Percentiles rank a stretch among this genome's conserved stretches.
Conservation (phyloP, 2,329 filamentous ascomycete genomes). For the Lasiodiplodia hormozganensis region DNA sequence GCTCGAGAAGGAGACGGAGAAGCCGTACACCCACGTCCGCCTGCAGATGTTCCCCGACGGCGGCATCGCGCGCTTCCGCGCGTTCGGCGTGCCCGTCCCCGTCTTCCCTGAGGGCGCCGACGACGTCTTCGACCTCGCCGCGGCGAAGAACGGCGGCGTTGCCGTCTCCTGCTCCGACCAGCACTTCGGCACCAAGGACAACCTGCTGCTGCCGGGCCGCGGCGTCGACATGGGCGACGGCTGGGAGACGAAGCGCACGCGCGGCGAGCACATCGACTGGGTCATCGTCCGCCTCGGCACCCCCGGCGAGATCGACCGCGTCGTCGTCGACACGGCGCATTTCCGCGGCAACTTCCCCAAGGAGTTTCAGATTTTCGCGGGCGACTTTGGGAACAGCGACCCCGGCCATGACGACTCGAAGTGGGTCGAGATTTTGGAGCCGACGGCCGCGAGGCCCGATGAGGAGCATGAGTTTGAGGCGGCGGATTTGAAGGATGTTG, state of each 20-base stretch:
- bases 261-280: slow-evolving; percentile 80
- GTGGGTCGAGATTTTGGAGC: slow-evolving; percentile 71
- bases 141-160: slow-evolving; percentile 79
- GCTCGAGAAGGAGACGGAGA: slow-evolving; percentile 61
- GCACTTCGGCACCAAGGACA: slow-evolving; percentile 83
- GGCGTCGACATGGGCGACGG: slow-evolving; percentile 88
- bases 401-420: slow-evolving; percentile 63
- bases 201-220: slow-evolving; percentile 77
- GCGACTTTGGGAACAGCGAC: slow-evolving; percentile 62
- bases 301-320: slow-evolving; percentile 67
- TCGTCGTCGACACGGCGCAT: slow-evolving; percentile 81
- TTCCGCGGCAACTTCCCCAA: slow-evolving; percentile 87
- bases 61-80: slow-evolving; percentile 79
- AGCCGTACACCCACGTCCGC: slow-evolving; percentile 79
- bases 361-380: slow-evolving; percentile 70
- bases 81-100: slow-evolving; percentile 78
- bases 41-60: slow-evolving; percentile 88
- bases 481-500: slow-evolving; percentile 53
- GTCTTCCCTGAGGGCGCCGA: slow-evolving; percentile 73
- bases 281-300: slow-evolving; percentile 76
- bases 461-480: slow-evolving; percentile 70
- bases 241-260: slow-evolving; percentile 82
- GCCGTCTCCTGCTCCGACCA: slow-evolving; percentile 80
- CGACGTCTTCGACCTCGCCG: slow-evolving; percentile 76
- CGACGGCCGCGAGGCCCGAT: slow-evolving; percentile 75